These are phyloP conservation scores for Mucor piriformis DNA, from an alignment of 371 early-diverging fungal species.

Conservation along the genomic window DNA sequence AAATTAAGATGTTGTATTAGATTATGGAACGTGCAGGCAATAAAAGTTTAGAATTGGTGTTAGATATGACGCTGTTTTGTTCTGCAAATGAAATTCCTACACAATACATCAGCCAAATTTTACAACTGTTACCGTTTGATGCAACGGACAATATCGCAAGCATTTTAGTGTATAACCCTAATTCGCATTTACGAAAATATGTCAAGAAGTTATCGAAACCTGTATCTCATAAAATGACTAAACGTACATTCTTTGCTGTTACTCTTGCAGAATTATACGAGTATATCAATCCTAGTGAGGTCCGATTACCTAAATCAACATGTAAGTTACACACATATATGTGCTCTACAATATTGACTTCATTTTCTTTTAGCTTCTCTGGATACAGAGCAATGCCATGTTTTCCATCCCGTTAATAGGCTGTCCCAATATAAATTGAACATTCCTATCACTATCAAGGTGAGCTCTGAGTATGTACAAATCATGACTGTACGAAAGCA, in stretches of 20 bases:
- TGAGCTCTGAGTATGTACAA: constrained; percentile 82
- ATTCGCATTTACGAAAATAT: constrained; percentile 75
- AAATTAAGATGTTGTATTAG: constrained; percentile 20
- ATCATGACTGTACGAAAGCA: constrained; percentile 71
- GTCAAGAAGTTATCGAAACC: constrained; percentile 63
- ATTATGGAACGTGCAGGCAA: constrained; percentile 58
- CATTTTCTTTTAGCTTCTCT: constrained; percentile 48
- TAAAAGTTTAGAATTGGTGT: constrained; percentile 75
- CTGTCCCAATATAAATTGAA: constrained; percentile 64
- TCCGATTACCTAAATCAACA: constrained; percentile 79
- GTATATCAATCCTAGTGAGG: constrained; percentile 68
- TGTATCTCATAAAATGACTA: constrained; percentile 63
- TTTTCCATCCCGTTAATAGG: constrained; percentile 68
- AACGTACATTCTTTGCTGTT: constrained; percentile 66
- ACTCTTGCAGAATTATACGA: constrained; percentile 73
- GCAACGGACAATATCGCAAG: constrained; percentile 53
- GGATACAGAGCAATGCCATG: constrained; percentile 69
- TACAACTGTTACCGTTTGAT: constrained; percentile 74
- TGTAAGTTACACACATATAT: constrained; percentile 30
- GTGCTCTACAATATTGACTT: not conserved
- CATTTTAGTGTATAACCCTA: constrained; percentile 81
- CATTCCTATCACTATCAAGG: constrained; percentile 81
- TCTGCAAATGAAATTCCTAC: constrained; percentile 78
- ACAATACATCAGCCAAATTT: constrained; percentile 75
- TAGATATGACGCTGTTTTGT: constrained; percentile 86